phyloP scores from a whole-genome alignment of 176 grass and related monocot species.

The Oryza punctata region DNA sequence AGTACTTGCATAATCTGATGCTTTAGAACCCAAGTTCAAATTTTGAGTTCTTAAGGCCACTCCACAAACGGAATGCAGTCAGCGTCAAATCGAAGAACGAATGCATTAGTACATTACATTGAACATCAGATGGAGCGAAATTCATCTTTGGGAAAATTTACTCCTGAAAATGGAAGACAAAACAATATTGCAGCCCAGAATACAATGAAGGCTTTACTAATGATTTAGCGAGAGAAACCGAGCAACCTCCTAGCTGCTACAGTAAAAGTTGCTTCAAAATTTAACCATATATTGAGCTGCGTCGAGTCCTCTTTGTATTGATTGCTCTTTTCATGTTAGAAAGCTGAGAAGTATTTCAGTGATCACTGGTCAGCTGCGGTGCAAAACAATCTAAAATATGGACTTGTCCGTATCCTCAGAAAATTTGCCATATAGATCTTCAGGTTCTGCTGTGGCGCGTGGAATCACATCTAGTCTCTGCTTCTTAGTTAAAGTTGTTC shows the following conservation, averaged over 20 bases:
- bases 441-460: slow-evolving; percentile 12
- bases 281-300: slow-evolving; percentile 1
- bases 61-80: not conserved
- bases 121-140: not conserved
- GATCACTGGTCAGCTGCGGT: not conserved
- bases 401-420: slow-evolving; percentile 15
- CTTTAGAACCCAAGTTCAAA: not conserved
- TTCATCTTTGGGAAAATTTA: not conserved
- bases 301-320: not conserved
- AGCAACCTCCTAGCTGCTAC: not conserved
- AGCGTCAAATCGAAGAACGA: not conserved
- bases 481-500: slow-evolving; percentile 49
- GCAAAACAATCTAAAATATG: slow-evolving; percentile 23
- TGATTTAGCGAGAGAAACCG: not conserved
- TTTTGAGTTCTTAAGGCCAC: not conserved
- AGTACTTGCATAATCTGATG: not conserved
- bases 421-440: slow-evolving; percentile 38
- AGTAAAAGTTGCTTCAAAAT: not conserved
- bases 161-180: not conserved
- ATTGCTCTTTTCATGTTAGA: not conserved
- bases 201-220: not conserved
- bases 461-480: slow-evolving; percentile 41
- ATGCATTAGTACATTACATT: not conserved
- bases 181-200: not conserved
- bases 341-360: not conserved